Evolutionary conservation across 805 yeast genomes (phyloP), one percentile per base, ranked within the genome.

Genomic region (Sporopachydermia quercuum): DNA sequence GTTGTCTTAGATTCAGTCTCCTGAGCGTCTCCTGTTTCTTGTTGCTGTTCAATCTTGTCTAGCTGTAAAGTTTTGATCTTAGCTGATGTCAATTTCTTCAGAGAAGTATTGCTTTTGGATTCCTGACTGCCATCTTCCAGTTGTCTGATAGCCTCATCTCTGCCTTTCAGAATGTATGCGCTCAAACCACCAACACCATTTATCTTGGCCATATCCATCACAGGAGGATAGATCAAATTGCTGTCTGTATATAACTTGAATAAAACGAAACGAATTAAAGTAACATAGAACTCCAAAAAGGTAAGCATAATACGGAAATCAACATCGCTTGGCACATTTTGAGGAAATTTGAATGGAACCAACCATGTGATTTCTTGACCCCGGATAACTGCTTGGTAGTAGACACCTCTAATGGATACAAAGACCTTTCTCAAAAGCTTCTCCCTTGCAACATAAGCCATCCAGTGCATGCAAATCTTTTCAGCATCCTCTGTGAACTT

Each of bases 281-380:
- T 89, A 15, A 95, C 78, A 64, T 91, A 91, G 61, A 91, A 87
- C 63, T 91, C 98, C 55, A 91, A 71, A 62, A 91, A 91, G 1
- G 97, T 89, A 54, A 85, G 68, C 98, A 91, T 91, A 65, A 91
- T 85, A 61, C 91, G 74, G 68, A 91, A 89, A 62, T 91, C 98
- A 43, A 91, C 77, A 59, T 91, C 97, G 36, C 79, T 62, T 37
- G 98, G 97, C 49, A 91, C 80, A 59, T 82, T 82, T 59, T 89
- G 94, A 15, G 98, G 96, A 66, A 87, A 91, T 61, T 86, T 91
- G 71, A 79, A 91, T 16, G 98, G 98, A 37, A 85, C 94, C 44
- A 91, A 74, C 98, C 98, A 91, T 62, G 89, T 74, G 37, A 91
- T 70, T 48, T 84, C 94, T 60, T 86, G 95, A 48, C 98, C 98